Conservation (phyloP, 805 yeast species). For the Yamadazyma akitaensis region DNA sequence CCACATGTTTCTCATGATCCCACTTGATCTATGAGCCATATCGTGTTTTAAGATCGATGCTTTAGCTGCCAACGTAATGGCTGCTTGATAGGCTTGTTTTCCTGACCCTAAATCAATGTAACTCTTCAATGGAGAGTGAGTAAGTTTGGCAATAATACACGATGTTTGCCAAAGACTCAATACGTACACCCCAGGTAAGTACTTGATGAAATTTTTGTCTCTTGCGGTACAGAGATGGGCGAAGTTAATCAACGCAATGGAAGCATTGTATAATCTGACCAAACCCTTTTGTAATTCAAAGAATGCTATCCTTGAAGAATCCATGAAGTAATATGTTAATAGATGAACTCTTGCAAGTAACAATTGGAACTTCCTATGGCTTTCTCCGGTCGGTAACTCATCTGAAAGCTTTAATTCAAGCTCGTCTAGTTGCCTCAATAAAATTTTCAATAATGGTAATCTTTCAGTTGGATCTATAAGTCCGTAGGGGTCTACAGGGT, state of each 20-base stretch:
- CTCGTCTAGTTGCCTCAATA: constrained; percentile 72
- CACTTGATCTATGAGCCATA: constrained; percentile 87
- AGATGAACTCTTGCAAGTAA: constrained; percentile 78
- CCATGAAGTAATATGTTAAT: constrained; percentile 77
- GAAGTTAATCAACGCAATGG: constrained; percentile 67
- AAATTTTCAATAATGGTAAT: constrained; percentile 66
- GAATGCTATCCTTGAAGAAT: constrained; percentile 45
- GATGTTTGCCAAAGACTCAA: constrained; percentile 90
- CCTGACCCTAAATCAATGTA: constrained; percentile 72
- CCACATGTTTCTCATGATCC: constrained; percentile 95
- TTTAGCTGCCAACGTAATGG: constrained; percentile 63
- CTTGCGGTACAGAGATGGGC: constrained; percentile 57
- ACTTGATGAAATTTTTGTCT: constrained; percentile 63
- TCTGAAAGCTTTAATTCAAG: constrained; percentile 54
- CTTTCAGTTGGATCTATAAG: constrained; percentile 66
- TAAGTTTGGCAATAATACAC: constrained; percentile 73
- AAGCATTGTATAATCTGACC: constrained; percentile 75
- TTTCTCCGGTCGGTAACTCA: constrained; percentile 46
- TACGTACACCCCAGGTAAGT: constrained; percentile 80
- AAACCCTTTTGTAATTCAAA: constrained; percentile 71
- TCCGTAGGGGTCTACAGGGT: constrained; percentile 63
- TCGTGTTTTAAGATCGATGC: constrained; percentile 90
- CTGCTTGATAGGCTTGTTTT: constrained; percentile 61
- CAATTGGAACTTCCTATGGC: constrained; percentile 64
- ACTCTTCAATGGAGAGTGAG: constrained; percentile 68